A percentile compares a stretch with the other conserved stretches of the same genome.
phyloP scores from a whole-genome alignment of 305 asterid species.

The Andrographis paniculata region DNA sequence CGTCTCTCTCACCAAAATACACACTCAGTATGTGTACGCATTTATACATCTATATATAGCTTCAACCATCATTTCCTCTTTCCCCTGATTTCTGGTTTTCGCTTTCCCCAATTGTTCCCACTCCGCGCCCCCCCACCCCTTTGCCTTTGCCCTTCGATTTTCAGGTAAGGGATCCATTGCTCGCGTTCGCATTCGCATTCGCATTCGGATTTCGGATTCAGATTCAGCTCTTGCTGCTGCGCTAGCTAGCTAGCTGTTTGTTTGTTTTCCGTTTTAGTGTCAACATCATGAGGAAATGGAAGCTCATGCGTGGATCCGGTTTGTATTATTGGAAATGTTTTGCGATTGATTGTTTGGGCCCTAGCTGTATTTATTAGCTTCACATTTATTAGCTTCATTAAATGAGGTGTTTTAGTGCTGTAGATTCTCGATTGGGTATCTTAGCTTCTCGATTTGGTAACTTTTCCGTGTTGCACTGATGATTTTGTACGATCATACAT shows the following conservation, averaged over 20 bases:
- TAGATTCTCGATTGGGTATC: neutral
- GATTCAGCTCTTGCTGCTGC: too few species aligned
- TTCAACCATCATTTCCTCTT: neutral
- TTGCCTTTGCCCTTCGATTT: neutral
- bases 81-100: neutral
- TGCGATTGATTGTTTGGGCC: conserved; percentile 9
- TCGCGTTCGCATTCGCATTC: too few species aligned
- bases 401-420: conserved; percentile 16
- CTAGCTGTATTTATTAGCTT: conserved; percentile 13
- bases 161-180: conserved; percentile 16
- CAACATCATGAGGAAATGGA: neutral
- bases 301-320: neutral
- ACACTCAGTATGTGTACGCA: neutral
- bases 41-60: neutral
- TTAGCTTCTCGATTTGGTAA: neutral
- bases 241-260: too few species aligned
- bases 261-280: conserved; percentile 4
- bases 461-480: neutral
- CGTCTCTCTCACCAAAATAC: neutral
- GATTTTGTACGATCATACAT: neutral
- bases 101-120: neutral
- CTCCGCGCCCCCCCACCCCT: neutral
- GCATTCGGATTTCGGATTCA: neutral
- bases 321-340: conserved; percentile 10
- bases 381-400: conserved; percentile 18